These are phyloP conservation scores for Podaxis sp. DNA, from an alignment of 768 basidiomycete species.

Conservation along the genomic window DNA sequence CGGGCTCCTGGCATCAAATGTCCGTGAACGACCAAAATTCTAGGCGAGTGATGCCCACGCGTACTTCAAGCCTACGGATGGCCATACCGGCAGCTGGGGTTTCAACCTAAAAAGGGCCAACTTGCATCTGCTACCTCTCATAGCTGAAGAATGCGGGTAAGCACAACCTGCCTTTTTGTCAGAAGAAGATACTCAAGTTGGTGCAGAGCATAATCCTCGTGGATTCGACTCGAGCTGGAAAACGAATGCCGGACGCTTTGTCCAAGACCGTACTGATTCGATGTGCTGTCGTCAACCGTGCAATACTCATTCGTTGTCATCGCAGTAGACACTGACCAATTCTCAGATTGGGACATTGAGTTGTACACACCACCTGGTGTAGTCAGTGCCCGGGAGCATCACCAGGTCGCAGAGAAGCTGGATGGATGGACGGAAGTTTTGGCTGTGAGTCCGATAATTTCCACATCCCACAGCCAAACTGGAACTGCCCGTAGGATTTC, in stretches of 20 bases:
- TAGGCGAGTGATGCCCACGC: conserved; percentile 45
- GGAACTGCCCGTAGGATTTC: conserved; percentile 49
- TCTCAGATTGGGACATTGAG: conserved; percentile 48
- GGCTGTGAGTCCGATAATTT: conserved; percentile 43
- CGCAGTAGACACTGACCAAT: conserved; percentile 16
- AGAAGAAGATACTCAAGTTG: conserved; percentile 63
- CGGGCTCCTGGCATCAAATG: background rate
- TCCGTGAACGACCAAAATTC: background rate
- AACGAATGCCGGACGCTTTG: conserved; percentile 91
- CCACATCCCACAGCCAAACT: background rate
- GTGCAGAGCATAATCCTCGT: conserved; percentile 82
- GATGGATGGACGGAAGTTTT: conserved; percentile 71
- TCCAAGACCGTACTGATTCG: conserved; percentile 94
- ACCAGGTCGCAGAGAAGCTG: conserved; percentile 68
- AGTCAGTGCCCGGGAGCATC: conserved; percentile 75
- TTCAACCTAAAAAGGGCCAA: conserved; percentile 87
- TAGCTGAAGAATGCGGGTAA: conserved; percentile 60
- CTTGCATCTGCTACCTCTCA: conserved; percentile 67
- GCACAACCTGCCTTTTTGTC: conserved; percentile 21
- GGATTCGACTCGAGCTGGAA: conserved; percentile 91
- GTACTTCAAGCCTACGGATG: conserved; percentile 94
- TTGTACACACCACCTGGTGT: conserved; percentile 71
- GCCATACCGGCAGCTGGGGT: conserved; percentile 81
- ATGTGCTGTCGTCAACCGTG: conserved; percentile 87
- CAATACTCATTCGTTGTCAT: conserved; percentile 38